phyloP scores from a whole-genome alignment of 1,139 yeast species.

The Pichia sp. region DNA sequence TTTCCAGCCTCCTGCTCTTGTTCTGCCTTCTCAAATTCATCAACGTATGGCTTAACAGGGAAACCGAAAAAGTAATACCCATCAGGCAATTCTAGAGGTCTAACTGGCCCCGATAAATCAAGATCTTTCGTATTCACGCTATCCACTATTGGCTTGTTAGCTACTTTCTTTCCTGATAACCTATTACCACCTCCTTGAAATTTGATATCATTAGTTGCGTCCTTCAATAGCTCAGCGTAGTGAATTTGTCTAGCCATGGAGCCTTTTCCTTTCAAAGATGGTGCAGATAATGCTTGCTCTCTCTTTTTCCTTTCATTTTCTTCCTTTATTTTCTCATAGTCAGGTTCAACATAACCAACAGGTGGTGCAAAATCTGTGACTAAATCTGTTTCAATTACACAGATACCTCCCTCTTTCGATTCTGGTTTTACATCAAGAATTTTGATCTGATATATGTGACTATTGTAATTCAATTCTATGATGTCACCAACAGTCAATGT shows the following conservation, averaged over 20 bases:
- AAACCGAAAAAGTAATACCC: slow-evolving; percentile 93
- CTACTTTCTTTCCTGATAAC: slow-evolving; percentile 53
- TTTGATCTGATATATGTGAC: slow-evolving; percentile 67
- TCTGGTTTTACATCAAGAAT: slow-evolving; percentile 88
- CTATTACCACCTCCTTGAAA: slow-evolving; percentile 67
- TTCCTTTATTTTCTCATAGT: slow-evolving; percentile 25
- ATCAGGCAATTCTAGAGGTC: slow-evolving; percentile 64
- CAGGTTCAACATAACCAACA: slow-evolving; percentile 84
- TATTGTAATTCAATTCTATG: slow-evolving; percentile 80
- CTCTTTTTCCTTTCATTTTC: slow-evolving; percentile 23
- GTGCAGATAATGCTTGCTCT: slow-evolving; percentile 24
- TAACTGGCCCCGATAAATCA: slow-evolving; percentile 55
- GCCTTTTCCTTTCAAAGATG: slow-evolving; percentile 36
- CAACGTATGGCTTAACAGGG: slow-evolving; percentile 69
- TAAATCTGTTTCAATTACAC: slow-evolving; percentile 94
- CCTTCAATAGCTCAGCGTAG: slow-evolving; percentile 52
- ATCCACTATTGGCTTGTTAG: slow-evolving; percentile 11
- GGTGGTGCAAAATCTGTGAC: slow-evolving; percentile 99
- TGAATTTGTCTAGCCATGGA: slow-evolving; percentile 76
- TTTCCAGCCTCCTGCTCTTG: slow-evolving; percentile 26
- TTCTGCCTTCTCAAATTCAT: slow-evolving; percentile 36
- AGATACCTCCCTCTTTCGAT: slow-evolving; percentile 49
- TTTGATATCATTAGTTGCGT: slow-evolving; percentile 29
- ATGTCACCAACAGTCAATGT: slow-evolving; percentile 81
- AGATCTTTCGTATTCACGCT: slow-evolving; percentile 33